These are phyloP conservation scores for Gymnopus androsaceus DNA, from an alignment of 1,284 basidiomycete species.

Conservation along the genomic window DNA sequence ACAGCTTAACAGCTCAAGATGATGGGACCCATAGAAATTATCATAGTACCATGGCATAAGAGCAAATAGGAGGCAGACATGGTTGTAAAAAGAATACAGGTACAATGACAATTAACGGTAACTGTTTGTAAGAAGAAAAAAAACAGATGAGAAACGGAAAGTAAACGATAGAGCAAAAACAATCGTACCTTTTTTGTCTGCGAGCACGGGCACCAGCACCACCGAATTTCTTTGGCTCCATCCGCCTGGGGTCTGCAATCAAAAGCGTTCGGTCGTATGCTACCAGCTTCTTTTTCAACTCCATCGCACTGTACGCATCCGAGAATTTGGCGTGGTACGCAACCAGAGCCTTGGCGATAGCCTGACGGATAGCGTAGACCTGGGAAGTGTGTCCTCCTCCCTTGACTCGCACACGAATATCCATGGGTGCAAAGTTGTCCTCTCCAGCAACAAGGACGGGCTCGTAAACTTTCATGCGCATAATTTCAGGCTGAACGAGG, in stretches of 20 bases:
- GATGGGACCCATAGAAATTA: conserved; percentile 12
- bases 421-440: conserved; percentile 82
- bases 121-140: no score
- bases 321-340: conserved; percentile 99
- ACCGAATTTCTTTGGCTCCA: conserved; percentile 99
- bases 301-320: conserved; percentile 95
- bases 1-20: background rate
- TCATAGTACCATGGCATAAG: conserved; percentile 51
- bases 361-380: conserved; percentile 99
- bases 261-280: conserved; percentile 94
- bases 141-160: conserved; percentile 14
- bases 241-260: conserved; percentile 97
- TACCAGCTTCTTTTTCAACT: conserved; percentile 95
- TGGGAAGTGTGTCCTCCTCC: conserved; percentile 99
- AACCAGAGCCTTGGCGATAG: conserved; percentile 96
- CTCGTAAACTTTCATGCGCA: conserved; percentile 99
- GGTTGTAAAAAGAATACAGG: conserved; percentile 41
- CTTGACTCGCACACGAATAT: conserved; percentile 98
- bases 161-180: background rate
- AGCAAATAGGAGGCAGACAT: conserved; percentile 42
- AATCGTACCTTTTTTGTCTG: conserved; percentile 86
- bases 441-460: conserved; percentile 88
- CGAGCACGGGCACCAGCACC: conserved; percentile 94
- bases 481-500: conserved; percentile 91
- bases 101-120: conserved; percentile 74